Percentiles rank a stretch among this genome's conserved stretches.
Evolutionary conservation across 495 filamentous ascomycete genomes (phyloP).

Genomic region (Astrothelium macrocarpum): DNA sequence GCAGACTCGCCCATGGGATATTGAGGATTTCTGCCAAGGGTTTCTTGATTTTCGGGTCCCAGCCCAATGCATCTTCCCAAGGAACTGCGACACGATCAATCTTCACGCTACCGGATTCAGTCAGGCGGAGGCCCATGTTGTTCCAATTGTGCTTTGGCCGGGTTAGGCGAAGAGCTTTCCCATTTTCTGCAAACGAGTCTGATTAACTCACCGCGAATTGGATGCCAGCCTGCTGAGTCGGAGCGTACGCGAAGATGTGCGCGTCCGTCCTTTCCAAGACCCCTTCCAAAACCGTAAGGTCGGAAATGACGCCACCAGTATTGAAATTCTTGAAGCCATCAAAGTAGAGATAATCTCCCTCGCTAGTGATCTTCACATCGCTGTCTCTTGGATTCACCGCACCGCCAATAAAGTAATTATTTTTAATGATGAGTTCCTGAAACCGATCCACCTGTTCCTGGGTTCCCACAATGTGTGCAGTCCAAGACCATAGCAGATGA

Average conservation of each 20-base stretch:
- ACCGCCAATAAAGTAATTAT: constrained; percentile 54
- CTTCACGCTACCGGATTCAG: constrained; percentile 49
- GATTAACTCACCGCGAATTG: constrained; percentile 30
- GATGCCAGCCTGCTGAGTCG: constrained; percentile 45
- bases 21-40: constrained; percentile 38
- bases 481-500: constrained; percentile 52
- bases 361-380: constrained; percentile 44
- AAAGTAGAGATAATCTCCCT: constrained; percentile 45
- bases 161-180: neutral
- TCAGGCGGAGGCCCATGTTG: constrained; percentile 50
- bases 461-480: constrained; percentile 46
- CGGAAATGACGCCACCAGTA: constrained; percentile 51
- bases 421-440: constrained; percentile 43
- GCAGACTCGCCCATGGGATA: constrained; percentile 41
- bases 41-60: constrained; percentile 38
- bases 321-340: constrained; percentile 53
- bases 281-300: constrained; percentile 54
- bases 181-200: neutral
- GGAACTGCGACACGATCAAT: constrained; percentile 45
- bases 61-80: constrained; percentile 51
- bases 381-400: constrained; percentile 54
- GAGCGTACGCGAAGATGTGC: constrained; percentile 50
- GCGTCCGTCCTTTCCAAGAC: constrained; percentile 43
- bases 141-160: constrained; percentile 45
- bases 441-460: constrained; percentile 44